Evolutionary conservation across 805 yeast species (phyloP), one percentile per base, ranked within the genome.

Genomic region (Saccharomyces jurei): DNA sequence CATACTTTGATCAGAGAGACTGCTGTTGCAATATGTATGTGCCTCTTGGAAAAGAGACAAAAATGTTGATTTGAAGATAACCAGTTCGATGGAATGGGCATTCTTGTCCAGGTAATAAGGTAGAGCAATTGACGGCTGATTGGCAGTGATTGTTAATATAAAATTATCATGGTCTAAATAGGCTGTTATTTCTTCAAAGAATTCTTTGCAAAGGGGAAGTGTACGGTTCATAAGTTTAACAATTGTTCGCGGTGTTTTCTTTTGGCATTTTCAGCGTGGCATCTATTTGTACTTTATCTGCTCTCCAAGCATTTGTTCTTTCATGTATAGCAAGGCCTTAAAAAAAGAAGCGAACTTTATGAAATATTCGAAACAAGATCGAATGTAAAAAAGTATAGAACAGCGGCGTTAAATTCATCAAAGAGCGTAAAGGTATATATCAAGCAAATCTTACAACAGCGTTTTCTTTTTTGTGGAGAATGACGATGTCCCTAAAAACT

Each of bases 51-150:
- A 70, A 0, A 74, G 54, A 17, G 53, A 44, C 29, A 68, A 50
- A 32, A 56, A 61, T 0, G 75, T 66, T 8, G 56, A 53, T 52
- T 67, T 72, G 58, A 69, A 72, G 49, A 74, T 62, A 36, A 73
- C 58, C 21, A 74, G 55, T 58, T 74, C 77, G n/a, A 65, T 50
- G 5, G 31, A 5, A 8, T 50, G 50, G 0, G 49, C 51, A 2
- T 60, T 60, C 1, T 55, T 52, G 1, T 58, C 57, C 4, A 58
- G 27, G 36, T 57, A 58, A 32, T 53, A 63, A 6, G 17, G 47
- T 8, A 51, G 49, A 5, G 49, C 21, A 4, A 60, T 50, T 3
- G 41, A 54, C 8, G 53, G 55, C 31, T 59, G 63, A 49, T 61
- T 54, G 11, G 65, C 62, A 10, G 58, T 58, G 51, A 66, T 58